Evolutionary conservation across 495 filamentous ascomycete species (phyloP), one percentile per base, ranked within the genome.

Genomic region (Bacidia gigantensis): DNA sequence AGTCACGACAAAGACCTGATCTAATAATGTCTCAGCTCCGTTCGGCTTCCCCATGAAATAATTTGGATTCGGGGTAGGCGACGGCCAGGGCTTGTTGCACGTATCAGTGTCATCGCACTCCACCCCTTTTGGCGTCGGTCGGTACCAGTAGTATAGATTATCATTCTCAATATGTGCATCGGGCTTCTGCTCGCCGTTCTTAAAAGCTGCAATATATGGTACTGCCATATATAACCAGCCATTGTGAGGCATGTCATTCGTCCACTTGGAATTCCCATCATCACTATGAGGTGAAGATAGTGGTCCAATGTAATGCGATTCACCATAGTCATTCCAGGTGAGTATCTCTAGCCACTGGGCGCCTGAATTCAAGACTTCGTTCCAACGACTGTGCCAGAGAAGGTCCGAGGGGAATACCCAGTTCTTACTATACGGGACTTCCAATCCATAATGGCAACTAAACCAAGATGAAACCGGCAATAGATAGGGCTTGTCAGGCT

Each of bases 311-410:
- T 89, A 86, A 67, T 84, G 83, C 7, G 78, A 77, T 63, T 89
- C 84, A 42, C 83, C 84, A 51, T 76, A 87, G 62, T 88, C 84
- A 52, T 88, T 87, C 84, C 84, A 86, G 22, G 51, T 45, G 21
- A 59, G 14, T 3, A 81, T 76, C 62, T 84, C 68, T 21, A 89
- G 74, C 51, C 79, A 79, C 21, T 80, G 71, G 0, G 86, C 83
- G 54, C 76, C 67, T 0, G 88, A 60, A 3, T 79, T 72, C 29
- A 83, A 45, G 0, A 78, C 75, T 48, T 88, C 76, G 49, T 78
- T 67, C 86, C 85, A 92, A 3, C 86, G 78, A 51, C 81, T 73
- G 46, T 78, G 76, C 86, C 86, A 89, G 2, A 87, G 67, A 29
- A 77, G 74, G 54, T 87, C 84, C 29, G 80, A 78, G 1, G 76